Percentiles rank a stretch among this genome's conserved stretches.
Evolutionary conservation across 164 flowering plant genomes (phyloP).

Genomic region (Protea cynaroides): DNA sequence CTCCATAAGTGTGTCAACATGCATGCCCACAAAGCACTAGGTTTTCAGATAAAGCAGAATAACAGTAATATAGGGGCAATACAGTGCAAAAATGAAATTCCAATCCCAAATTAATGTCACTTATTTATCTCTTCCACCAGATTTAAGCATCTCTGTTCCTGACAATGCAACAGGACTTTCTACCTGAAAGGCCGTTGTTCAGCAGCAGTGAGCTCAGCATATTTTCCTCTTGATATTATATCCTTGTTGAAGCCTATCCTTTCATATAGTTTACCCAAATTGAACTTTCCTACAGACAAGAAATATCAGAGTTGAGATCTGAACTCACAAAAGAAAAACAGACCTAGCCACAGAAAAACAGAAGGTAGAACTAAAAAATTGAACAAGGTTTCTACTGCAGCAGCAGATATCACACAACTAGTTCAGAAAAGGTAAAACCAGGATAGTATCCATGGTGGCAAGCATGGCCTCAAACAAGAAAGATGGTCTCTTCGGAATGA

Average conservation of each 20-base stretch:
- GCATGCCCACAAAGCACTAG: too few relatives aligned
- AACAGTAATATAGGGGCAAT: neutral
- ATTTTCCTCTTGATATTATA: constrained; percentile 85
- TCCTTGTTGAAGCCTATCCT: constrained; percentile 92
- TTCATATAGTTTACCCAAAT: constrained; percentile 68
- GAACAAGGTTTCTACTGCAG: neutral
- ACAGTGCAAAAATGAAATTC: neutral
- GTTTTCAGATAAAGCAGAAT: neutral
- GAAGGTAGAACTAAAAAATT: neutral
- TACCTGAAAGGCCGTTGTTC: constrained; percentile 89
- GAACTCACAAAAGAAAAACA: neutral
- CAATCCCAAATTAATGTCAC: neutral
- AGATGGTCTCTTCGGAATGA: too few relatives aligned
- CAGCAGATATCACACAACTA: neutral
- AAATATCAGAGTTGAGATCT: constrained; percentile 6
- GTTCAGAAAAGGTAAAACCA: too few relatives aligned
- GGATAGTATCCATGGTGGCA: too few relatives aligned
- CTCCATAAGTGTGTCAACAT: too few relatives aligned
- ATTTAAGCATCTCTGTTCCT: neutral
- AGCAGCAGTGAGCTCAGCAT: constrained; percentile 76
- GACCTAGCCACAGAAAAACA: neutral
- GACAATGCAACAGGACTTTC: constrained; percentile 7
- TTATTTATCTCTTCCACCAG: neutral
- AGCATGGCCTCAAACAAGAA: too few relatives aligned
- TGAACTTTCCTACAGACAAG: constrained; percentile 57